A percentile compares a stretch with the other conserved stretches of the same genome.
Conservation (phyloP, 192 early-diverging fungal genomes). For the Linnemannia hyalina region DNA sequence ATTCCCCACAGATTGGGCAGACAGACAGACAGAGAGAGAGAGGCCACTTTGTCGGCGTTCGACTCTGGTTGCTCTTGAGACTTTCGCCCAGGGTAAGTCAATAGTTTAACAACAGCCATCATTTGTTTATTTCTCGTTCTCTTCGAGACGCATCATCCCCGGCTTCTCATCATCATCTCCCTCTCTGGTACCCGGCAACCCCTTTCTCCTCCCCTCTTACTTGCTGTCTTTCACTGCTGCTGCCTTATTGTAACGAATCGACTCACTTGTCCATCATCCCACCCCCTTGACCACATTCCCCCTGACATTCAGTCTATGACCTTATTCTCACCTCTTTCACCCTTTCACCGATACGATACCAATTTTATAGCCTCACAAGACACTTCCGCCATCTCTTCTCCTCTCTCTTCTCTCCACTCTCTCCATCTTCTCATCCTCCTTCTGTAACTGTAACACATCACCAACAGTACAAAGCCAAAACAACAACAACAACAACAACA, state of each 20-base stretch:
- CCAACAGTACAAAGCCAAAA: neutral
- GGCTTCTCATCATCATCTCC: too few relatives aligned
- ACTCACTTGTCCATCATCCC: neutral
- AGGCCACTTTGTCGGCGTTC: too few relatives aligned
- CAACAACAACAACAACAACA: neutral
- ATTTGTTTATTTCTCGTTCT: too few relatives aligned
- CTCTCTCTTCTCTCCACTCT: neutral
- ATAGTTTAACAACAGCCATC: too few relatives aligned
- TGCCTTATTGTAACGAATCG: neutral
- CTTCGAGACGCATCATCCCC: too few relatives aligned
- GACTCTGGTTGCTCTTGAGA: too few relatives aligned
- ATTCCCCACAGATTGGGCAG: too few relatives aligned
- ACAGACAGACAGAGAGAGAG: too few relatives aligned
- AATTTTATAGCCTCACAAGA: neutral
- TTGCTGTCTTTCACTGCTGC: neutral
- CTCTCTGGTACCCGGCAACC: neutral
- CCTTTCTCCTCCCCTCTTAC: neutral
- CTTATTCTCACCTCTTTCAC: neutral
- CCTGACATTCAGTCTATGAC: neutral
- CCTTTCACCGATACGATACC: neutral
- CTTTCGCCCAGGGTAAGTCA: too few relatives aligned
- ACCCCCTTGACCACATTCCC: neutral
- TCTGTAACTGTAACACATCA: conserved; percentile 1
- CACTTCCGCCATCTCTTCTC: neutral
- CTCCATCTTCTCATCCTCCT: neutral